Percentiles rank a stretch among this genome's conserved stretches.
These are phyloP conservation scores for Ploettnerulaceae sp. DNA, from an alignment of 2,329 filamentous ascomycete genomes.

Conservation along the genomic window DNA sequence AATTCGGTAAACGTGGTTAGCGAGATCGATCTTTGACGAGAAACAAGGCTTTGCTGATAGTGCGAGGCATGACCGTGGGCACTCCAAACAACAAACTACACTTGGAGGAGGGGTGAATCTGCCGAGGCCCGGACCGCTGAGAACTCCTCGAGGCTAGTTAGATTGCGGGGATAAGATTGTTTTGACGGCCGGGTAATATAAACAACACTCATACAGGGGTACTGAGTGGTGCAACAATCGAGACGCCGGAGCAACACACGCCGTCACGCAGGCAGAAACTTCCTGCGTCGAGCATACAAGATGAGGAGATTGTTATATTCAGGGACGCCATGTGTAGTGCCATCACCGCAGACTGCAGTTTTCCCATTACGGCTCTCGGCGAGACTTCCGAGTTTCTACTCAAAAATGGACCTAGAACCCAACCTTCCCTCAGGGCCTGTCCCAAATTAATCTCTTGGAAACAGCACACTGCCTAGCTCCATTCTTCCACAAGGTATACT, in stretches of 20 bases:
- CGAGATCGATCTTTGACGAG: background rate
- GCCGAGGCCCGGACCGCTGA: constrained; percentile 4
- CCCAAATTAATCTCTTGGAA: no score
- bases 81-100: background rate
- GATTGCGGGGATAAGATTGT: constrained; percentile 13
- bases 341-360: no score
- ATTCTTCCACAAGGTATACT: no score
- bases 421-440: no score
- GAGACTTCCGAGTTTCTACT: no score
- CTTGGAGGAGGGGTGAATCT: background rate
- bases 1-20: background rate
- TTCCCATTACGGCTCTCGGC: no score
- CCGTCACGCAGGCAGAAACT: no score
- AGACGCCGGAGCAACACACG: constrained; percentile 4
- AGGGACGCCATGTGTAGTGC: no score
- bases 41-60: constrained; percentile 1
- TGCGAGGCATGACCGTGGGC: background rate
- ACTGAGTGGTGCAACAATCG: constrained; percentile 6
- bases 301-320: no score
- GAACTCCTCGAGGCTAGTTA: background rate
- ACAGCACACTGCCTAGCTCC: no score
- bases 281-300: no score
- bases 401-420: no score
- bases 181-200: constrained; percentile 5
- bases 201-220: background rate